Conservation (phyloP, 2,329 filamentous ascomycete species). For the Aspergillus niger region DNA sequence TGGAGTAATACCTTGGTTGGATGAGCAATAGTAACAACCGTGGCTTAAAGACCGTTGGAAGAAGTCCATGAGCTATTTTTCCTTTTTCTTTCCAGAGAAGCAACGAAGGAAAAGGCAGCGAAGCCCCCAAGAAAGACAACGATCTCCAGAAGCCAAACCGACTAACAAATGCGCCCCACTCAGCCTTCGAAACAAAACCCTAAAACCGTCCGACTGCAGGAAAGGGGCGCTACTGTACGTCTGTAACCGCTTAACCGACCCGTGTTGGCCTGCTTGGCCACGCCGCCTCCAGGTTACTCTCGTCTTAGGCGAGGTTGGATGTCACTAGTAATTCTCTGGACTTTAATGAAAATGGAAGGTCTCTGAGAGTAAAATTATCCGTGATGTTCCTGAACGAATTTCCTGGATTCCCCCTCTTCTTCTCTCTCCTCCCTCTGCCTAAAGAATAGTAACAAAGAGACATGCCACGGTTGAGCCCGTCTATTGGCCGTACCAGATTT, state of each 20-base stretch:
- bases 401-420: neutral
- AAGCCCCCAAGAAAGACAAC: slow-evolving; percentile 10
- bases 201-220: slow-evolving; percentile 7
- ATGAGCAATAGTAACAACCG: too few relatives aligned
- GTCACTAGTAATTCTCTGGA: neutral
- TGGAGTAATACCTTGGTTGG: too few relatives aligned
- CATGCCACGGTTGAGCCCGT: neutral
- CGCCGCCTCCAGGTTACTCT: neutral
- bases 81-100: neutral
- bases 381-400: neutral
- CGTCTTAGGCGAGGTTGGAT: too few relatives aligned
- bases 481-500: slow-evolving; percentile 1
- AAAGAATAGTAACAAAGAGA: neutral
- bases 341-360: too few relatives aligned
- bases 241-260: slow-evolving; percentile 1
- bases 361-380: neutral
- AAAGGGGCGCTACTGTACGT: slow-evolving; percentile 5
- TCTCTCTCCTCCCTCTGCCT: neutral
- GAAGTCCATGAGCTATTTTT: neutral
- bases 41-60: neutral
- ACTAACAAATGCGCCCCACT: slow-evolving; percentile 5
- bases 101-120: slow-evolving; percentile 6
- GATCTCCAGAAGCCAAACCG: slow-evolving; percentile 3
- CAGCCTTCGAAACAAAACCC: slow-evolving; percentile 3
- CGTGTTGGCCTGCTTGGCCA: neutral